These are phyloP conservation scores for Tritrichomonas musculus DNA, from an alignment of 208 protist species.

Conservation along the genomic window DNA sequence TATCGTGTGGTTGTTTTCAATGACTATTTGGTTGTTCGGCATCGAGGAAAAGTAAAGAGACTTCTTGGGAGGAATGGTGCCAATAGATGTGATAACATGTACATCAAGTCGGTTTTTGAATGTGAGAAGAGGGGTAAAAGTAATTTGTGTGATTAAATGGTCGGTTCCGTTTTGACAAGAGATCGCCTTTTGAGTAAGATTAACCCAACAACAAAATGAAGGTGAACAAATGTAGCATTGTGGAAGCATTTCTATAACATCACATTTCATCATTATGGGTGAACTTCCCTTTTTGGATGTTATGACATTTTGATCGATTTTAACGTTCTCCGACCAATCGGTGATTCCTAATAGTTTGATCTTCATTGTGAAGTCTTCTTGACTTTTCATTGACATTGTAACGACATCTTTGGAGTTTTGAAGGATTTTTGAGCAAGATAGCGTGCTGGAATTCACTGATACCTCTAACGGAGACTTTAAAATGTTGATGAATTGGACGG, in stretches of 20 bases:
- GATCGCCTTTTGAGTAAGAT: neutral
- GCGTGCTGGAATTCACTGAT: too few relatives aligned
- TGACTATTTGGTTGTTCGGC: neutral
- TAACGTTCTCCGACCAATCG: neutral
- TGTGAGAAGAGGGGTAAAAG: neutral
- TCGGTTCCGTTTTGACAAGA: neutral
- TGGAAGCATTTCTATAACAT: neutral
- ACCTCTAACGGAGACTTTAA: neutral
- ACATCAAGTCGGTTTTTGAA: neutral
- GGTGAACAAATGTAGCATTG: neutral
- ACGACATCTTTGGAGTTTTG: neutral
- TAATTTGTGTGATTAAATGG: neutral
- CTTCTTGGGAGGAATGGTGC: neutral
- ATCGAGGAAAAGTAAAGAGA: neutral
- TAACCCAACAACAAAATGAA: neutral
- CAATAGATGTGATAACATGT: neutral
- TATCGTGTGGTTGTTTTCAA: neutral
- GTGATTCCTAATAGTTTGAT: neutral
- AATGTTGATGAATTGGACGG: neutral
- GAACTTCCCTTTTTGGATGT: too few relatives aligned
- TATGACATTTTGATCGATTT: neutral
- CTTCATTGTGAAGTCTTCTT: neutral
- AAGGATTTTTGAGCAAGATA: neutral
- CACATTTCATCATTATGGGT: neutral
- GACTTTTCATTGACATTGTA: neutral